These are phyloP conservation scores for Hebeloma cylindrosporum DNA, from an alignment of 768 basidiomycete species.

Conservation along the genomic window DNA sequence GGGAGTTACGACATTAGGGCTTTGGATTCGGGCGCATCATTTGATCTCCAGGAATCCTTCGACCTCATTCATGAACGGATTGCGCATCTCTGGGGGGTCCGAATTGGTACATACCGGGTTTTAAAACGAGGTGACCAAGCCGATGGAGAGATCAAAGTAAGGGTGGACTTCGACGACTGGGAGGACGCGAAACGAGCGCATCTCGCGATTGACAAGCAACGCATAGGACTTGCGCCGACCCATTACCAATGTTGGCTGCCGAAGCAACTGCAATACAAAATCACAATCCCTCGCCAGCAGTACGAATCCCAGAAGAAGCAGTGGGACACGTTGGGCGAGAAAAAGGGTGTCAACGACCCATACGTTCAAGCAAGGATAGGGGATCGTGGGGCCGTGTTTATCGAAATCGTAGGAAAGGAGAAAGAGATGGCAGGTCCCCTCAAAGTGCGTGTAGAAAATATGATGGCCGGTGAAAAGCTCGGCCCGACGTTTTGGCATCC, in stretches of 20 bases:
- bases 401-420: conserved; percentile 50
- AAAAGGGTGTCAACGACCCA: conserved; percentile 29
- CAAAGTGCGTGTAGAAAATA: conserved; percentile 59
- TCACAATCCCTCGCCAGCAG: conserved; percentile 47
- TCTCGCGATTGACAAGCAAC: conserved; percentile 33
- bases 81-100: conserved; percentile 8
- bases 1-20: conserved; percentile 20
- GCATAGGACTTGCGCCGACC: neutral
- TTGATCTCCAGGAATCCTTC: conserved; percentile 8
- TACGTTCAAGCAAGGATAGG: conserved; percentile 23
- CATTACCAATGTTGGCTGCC: conserved; percentile 26
- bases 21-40: conserved; percentile 10
- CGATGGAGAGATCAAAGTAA: conserved; percentile 25
- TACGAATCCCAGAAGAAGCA: conserved; percentile 48
- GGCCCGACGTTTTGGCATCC: conserved; percentile 49
- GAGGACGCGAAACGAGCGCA: conserved; percentile 45
- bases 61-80: conserved; percentile 7
- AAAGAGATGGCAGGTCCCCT: conserved; percentile 54
- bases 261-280: conserved; percentile 49
- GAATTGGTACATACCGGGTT: conserved; percentile 18
- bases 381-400: conserved; percentile 28
- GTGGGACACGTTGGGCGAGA: conserved; percentile 48
- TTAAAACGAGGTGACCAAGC: conserved; percentile 9
- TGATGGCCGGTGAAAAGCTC: conserved; percentile 51
- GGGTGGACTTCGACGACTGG: conserved; percentile 49